These are phyloP conservation scores for Metarhizium rileyi DNA, from an alignment of 2,329 filamentous ascomycete genomes.

Conservation along the genomic window DNA sequence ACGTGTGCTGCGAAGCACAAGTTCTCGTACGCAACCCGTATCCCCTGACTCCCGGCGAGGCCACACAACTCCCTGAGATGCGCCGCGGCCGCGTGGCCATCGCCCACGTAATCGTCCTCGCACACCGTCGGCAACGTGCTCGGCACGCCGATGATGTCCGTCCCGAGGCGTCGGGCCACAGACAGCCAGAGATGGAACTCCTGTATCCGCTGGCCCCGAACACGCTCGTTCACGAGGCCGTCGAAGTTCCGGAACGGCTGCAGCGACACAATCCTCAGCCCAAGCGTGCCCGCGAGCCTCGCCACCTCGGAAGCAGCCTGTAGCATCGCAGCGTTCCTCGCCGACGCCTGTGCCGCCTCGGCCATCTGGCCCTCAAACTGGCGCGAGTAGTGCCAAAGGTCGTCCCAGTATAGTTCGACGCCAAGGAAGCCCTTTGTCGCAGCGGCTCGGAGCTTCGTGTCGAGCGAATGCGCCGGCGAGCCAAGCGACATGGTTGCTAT, in stretches of 20 bases:
- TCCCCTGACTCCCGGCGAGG: constrained; percentile 1
- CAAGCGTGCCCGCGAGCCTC: not conserved
- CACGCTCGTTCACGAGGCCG: constrained; percentile 7
- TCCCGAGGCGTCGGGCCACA: constrained; percentile 7
- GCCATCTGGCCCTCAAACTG: too few relatives aligned
- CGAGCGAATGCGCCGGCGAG: constrained; percentile 8
- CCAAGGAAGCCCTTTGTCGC: constrained; percentile 9
- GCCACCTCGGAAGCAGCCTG: not conserved
- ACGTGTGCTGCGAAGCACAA: constrained; percentile 11
- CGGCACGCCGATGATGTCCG: constrained; percentile 13
- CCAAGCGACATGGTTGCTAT: constrained; percentile 16
- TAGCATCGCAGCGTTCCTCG: not conserved
- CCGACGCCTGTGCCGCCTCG: too few relatives aligned
- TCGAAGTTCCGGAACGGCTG: constrained; percentile 14
- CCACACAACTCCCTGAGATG: constrained; percentile 1
- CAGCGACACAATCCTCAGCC: constrained; percentile 10
- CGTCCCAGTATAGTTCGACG: constrained; percentile 14
- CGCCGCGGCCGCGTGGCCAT: not conserved
- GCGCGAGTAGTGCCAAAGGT: constrained; percentile 7
- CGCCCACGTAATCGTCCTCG: not conserved
- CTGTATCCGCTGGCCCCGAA: not conserved
- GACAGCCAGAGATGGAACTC: constrained; percentile 9
- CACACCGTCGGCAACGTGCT: constrained; percentile 5
- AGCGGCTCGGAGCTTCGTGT: constrained; percentile 7
- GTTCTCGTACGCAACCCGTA: constrained; percentile 13